Percentiles rank a stretch among this genome's conserved stretches.
These are phyloP conservation scores for Acer yangbiense DNA, from an alignment of 345 rosid species.

Conservation along the genomic window DNA sequence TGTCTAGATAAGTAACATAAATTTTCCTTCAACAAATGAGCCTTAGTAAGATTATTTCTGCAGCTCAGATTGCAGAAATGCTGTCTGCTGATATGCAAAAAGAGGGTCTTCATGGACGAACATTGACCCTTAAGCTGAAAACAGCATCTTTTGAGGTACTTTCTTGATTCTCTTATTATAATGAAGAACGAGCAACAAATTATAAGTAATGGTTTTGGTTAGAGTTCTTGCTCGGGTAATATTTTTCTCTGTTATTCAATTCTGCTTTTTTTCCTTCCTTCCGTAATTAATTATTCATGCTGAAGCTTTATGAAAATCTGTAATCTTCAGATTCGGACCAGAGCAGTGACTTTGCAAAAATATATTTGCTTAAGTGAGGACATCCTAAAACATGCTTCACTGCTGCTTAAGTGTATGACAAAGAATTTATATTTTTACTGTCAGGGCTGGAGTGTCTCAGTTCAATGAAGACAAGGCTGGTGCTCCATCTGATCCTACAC, in stretches of 20 bases:
- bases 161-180: constrained; percentile 12
- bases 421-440: constrained; percentile 19
- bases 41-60: constrained; percentile 27
- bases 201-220: constrained; percentile 6
- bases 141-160: constrained; percentile 94
- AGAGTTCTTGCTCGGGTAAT: neutral
- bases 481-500: constrained; percentile 57
- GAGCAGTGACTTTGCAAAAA: constrained; percentile 73
- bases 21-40: constrained; percentile 4
- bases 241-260: neutral
- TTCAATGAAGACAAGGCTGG: constrained; percentile 58
- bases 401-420: constrained; percentile 52
- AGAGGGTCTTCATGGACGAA: constrained; percentile 76
- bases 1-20: constrained; percentile 8
- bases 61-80: constrained; percentile 88
- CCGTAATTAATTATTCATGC: neutral
- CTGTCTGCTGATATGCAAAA: constrained; percentile 77
- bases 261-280: neutral
- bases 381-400: constrained; percentile 67
- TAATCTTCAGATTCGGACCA: constrained; percentile 63
- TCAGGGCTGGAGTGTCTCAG: constrained; percentile 84
- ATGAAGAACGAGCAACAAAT: neutral
- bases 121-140: constrained; percentile 87
- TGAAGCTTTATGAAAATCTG: constrained; percentile 19
- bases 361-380: constrained; percentile 67